Conservation (phyloP, 345 rosid species). For the Microcos paniculata region DNA sequence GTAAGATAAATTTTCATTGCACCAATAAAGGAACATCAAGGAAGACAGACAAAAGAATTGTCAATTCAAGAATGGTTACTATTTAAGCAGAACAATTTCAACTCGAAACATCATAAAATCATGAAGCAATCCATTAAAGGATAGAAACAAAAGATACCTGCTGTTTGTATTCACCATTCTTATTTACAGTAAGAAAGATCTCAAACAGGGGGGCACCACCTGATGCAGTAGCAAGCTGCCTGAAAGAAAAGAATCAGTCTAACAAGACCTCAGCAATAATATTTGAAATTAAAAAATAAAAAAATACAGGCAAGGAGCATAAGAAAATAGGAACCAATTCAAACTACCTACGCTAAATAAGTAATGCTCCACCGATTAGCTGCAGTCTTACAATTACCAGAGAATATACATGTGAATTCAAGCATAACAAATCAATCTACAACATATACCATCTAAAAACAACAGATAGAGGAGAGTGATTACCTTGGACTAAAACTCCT, state of each 20-base stretch:
- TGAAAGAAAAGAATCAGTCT: conserved; percentile 33
- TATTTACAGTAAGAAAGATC: conserved; percentile 64
- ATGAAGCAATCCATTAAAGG: background rate
- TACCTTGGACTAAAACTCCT: conserved; percentile 87
- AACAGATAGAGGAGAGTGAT: background rate
- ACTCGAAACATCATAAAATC: background rate
- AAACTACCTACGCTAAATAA: background rate
- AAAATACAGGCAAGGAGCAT: background rate
- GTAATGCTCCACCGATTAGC: background rate
- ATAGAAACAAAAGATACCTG: conserved; percentile 51
- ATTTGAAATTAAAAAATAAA: background rate
- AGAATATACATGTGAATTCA: background rate
- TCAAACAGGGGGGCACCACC: conserved; percentile 80
- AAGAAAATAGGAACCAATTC: background rate
- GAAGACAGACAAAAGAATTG: background rate
- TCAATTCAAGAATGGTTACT: background rate
- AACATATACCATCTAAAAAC: too few relatives aligned
- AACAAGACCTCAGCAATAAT: conserved; percentile 18
- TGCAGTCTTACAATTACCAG: background rate
- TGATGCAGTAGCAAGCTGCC: conserved; percentile 78
- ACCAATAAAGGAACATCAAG: background rate
- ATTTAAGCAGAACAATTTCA: background rate
- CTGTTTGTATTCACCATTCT: conserved; percentile 73
- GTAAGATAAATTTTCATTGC: background rate
- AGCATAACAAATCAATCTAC: background rate